Conservation (phyloP, 768 basidiomycete genomes). For the Ramaria rubella region DNA sequence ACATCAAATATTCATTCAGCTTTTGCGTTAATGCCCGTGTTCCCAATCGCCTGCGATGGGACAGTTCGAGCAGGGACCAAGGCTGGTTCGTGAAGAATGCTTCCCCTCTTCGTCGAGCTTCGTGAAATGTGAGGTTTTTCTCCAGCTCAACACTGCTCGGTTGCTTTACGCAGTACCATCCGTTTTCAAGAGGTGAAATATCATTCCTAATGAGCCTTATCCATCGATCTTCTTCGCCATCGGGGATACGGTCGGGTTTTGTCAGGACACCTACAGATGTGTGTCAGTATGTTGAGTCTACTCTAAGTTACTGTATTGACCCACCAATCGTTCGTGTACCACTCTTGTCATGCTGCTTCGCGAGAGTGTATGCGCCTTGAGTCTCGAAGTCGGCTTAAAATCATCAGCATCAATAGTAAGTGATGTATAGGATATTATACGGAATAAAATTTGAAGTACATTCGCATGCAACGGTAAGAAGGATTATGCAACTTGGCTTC, state of each 20-base stretch:
- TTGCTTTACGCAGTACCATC: constrained; percentile 56
- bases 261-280: constrained; percentile 54
- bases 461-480: constrained; percentile 57
- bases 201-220: constrained; percentile 18
- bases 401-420: background rate
- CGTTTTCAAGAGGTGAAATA: constrained; percentile 35
- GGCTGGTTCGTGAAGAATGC: constrained; percentile 45
- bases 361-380: constrained; percentile 64
- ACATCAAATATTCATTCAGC: constrained; percentile 54
- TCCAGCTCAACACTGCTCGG: constrained; percentile 46
- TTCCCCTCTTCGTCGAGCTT: constrained; percentile 51
- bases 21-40: constrained; percentile 52
- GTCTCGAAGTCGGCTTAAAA: constrained; percentile 69
- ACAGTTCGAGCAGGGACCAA: constrained; percentile 48
- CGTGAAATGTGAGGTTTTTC: constrained; percentile 46
- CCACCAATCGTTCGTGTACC: constrained; percentile 66
- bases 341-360: constrained; percentile 50
- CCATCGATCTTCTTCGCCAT: constrained; percentile 52
- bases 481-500: constrained; percentile 53
- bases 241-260: constrained; percentile 61
- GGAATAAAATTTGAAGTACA: constrained; percentile 32
- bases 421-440: no score
- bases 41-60: constrained; percentile 46
- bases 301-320: constrained; percentile 12
- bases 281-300: background rate